These are phyloP conservation scores for Agaricus subrufescens DNA, from an alignment of 768 basidiomycete genomes.

Conservation along the genomic window DNA sequence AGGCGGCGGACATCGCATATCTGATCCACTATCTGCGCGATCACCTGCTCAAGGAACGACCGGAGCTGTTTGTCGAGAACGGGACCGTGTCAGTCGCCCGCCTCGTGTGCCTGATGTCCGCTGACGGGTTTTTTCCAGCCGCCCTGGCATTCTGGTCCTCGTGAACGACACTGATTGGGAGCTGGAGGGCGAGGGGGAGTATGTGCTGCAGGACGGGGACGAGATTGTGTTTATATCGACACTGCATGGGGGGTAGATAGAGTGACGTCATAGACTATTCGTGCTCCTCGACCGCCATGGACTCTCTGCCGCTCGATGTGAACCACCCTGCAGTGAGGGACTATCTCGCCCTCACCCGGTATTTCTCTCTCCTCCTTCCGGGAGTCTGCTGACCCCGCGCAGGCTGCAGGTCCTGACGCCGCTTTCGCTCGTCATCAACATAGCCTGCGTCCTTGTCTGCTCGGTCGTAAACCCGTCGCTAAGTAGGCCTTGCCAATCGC, in stretches of 20 bases:
- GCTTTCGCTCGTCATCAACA: conserved; percentile 75
- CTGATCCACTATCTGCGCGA: conserved; percentile 77
- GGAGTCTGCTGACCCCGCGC: too few species aligned
- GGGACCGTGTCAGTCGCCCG: conserved; percentile 68
- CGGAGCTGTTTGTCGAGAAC: conserved; percentile 86
- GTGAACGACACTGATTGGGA: conserved; percentile 99
- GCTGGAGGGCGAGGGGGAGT: conserved; percentile 90
- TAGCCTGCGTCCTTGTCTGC: conserved; percentile 70
- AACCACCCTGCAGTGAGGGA: conserved; percentile 59
- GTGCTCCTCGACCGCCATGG: conserved; percentile 32
- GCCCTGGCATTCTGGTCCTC: conserved; percentile 95
- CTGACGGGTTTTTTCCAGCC: conserved; percentile 40
- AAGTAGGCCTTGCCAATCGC: conserved; percentile 21
- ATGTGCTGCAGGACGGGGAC: conserved; percentile 70
- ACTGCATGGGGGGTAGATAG: conserved; percentile 76
- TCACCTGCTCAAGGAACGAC: conserved; percentile 75
- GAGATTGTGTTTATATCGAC: conserved; percentile 97
- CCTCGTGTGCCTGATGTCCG: not conserved
- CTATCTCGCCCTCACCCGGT: conserved; percentile 59
- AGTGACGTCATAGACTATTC: too few species aligned
- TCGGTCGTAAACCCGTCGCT: conserved; percentile 62
- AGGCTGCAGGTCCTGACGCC: conserved; percentile 86
- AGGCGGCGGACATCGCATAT: conserved; percentile 62
- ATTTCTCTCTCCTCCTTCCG: not conserved
- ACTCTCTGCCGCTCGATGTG: conserved; percentile 52